Evolutionary conservation across 2,329 filamentous ascomycete genomes (phyloP).

Genomic region (Epichloe elymi): DNA sequence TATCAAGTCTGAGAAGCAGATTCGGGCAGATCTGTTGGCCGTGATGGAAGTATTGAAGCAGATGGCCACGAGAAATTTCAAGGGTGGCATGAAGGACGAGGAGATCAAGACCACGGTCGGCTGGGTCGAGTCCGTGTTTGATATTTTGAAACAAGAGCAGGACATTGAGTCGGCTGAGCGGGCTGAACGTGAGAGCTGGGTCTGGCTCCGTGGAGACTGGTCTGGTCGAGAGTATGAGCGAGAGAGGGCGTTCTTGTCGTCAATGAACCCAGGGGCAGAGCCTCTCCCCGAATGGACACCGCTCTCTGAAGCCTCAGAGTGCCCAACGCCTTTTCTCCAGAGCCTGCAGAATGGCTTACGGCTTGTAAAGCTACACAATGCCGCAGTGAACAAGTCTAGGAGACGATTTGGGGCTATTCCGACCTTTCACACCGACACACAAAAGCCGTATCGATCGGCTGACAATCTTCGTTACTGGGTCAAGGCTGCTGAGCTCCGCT

Average conservation of each 20-base stretch:
- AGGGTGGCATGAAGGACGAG: constrained; percentile 64
- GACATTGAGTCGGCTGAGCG: constrained; percentile 61
- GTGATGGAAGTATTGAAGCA: constrained; percentile 87
- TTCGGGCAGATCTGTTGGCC: constrained; percentile 70
- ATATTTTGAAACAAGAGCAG: constrained; percentile 65
- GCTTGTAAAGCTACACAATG: constrained; percentile 81
- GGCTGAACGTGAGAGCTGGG: constrained; percentile 60
- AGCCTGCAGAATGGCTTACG: constrained; percentile 66
- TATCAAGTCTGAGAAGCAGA: constrained; percentile 76
- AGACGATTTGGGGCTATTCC: constrained; percentile 83
- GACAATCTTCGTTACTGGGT: constrained; percentile 94
- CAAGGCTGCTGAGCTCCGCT: constrained; percentile 88
- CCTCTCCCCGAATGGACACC: constrained; percentile 57
- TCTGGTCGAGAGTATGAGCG: constrained; percentile 58
- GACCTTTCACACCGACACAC: constrained; percentile 79
- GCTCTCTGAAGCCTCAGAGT: constrained; percentile 21
- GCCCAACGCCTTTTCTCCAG: constrained; percentile 61
- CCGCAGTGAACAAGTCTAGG: constrained; percentile 70
- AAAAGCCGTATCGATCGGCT: constrained; percentile 83
- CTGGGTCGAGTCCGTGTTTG: constrained; percentile 71
- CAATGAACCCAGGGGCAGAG: constrained; percentile 50
- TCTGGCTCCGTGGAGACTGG: constrained; percentile 74
- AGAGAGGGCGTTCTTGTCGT: constrained; percentile 69
- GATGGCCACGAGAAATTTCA: constrained; percentile 79
- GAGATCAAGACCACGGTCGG: constrained; percentile 62